Evolutionary conservation across 2,329 filamentous ascomycete genomes (phyloP), one percentile per base, ranked within the genome.

Genomic region (Aureobasidium sp.): DNA sequence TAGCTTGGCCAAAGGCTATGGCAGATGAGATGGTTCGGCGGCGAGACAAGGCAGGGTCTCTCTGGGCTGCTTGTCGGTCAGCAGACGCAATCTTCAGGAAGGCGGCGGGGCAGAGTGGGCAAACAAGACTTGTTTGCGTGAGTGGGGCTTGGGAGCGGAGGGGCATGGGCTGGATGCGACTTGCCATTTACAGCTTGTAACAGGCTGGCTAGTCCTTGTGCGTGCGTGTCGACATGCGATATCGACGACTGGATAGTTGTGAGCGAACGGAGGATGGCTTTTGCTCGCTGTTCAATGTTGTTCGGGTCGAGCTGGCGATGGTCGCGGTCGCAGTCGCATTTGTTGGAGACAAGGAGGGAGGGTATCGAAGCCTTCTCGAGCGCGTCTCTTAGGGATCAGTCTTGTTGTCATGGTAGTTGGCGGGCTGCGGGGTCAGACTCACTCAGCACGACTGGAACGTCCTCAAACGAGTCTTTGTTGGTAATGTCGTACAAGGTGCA

Each of bases 401-500:
- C 29, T 29, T 7, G 25, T 29, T 7, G 22, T n/a, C 25, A 31
- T 48, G 45, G 25, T 27, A 25, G 44, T 47, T 29, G 22, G 44
- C 15, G 7, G 27, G 9, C 12, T 17, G 25, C 15, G 27, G 45
- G 17, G n/a, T 48, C 3, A 25, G 27, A 84, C 88, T 84, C 81
- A 96, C 92, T 86, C 72, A 96, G 79, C 65, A 90, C 85, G 68
- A 88, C 84, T 44, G 89, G 87, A 61, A 96, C 80, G 64, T 88
- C 84, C 63, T 82, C 81, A 68, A 96, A 84, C 72, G 87, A 93
- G 64, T 87, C 84, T 68, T 85, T 82, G 72, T 89, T 88, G 74
- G 86, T 89, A 48, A 95, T 88, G 81, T 97, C 90, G 79, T 96
- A 96, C 53, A 97, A 78, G 63, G 93, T 84, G 68, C 97, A 77